Evolutionary conservation across 2,329 filamentous ascomycete species (phyloP).

Genomic region (Fusarium scirpi): DNA sequence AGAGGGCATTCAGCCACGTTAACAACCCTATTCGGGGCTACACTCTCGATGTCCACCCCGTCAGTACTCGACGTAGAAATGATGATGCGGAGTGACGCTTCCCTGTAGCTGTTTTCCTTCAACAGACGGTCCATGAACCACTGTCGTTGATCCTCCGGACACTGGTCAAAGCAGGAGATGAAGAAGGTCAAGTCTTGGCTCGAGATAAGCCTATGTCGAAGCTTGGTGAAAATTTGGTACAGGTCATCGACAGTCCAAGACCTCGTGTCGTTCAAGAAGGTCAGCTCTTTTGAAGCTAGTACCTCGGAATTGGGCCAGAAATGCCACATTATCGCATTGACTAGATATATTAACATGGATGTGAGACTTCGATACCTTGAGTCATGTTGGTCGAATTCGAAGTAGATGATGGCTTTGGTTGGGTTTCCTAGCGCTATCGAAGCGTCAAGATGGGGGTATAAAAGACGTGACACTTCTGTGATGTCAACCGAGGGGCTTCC

Average conservation of each 20-base stretch:
- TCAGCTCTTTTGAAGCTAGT: neutral
- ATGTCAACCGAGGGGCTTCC: neutral
- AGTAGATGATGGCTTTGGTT: neutral
- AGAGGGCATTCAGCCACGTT: neutral
- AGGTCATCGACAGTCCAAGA: neutral
- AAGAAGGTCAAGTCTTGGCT: neutral
- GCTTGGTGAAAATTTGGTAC: neutral
- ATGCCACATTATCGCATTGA: neutral
- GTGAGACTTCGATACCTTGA: neutral
- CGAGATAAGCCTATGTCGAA: neutral
- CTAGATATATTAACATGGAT: neutral
- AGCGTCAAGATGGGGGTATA: neutral
- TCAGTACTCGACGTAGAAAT: neutral
- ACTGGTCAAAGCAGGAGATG: constrained; percentile 1
- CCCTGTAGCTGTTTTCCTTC: neutral
- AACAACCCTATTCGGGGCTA: neutral
- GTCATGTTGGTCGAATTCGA: neutral
- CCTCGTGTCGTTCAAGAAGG: neutral
- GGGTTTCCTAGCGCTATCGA: neutral
- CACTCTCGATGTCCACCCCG: neutral
- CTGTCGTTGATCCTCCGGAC: neutral
- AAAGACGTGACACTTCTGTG: neutral
- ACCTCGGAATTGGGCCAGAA: neutral
- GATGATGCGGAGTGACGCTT: neutral
- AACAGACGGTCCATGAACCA: neutral